Base-by-base conservation (phyloP, 2,329 filamentous ascomycete genomes). In the Botrytis porri region DNA sequence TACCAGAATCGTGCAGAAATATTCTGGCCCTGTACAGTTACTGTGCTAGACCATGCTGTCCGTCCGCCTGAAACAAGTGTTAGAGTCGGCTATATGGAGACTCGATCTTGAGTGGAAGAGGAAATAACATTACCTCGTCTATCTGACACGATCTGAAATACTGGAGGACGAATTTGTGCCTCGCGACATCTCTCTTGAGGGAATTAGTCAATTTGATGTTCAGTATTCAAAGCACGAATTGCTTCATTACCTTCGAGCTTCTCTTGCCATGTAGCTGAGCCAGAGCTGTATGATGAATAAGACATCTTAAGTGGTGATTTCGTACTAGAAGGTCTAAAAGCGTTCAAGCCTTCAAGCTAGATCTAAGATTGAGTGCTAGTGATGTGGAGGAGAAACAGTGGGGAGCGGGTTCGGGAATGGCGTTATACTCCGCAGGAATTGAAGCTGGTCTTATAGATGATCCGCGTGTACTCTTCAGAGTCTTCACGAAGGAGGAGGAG, bases 1-100 rank as follows among this genome's bases (percentile, higher is more conserved):
- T 97, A 97, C 93, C 93, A 97, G 83, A 90, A 97, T 75, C 93
- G 89, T 64, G 94, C 94, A n/a, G 86, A 81, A 78, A 93, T 87
- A 64, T 84, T 86, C 69, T 86, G 84, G 71, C 90, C 90, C 77
- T 88, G 85, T 73, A 97, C 88, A n/a, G 86, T 89, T 73, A 97
- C 93, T 74, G 87, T 88, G 84, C 91, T 92, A 73, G 93, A 95
- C 94, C 94, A 97, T 73, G 94, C 94, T 73, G 94, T 97, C 78
- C 94, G 92, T 77, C 94, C 94, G 77, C 94, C 94, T 96, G 71
- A 51, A 67, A 67, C 29, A 69, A 71, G 69, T 69, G 74, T 77
- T 74, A 77, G 76, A 62, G 74, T 72, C 76, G 12, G 5, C 25
- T 39, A 43, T 20, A 29, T 63, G 51, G 3, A 20, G 45, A 37